Evolutionary conservation across 2,329 filamentous ascomycete species (phyloP), one percentile per base, ranked within the genome.

Genomic region (Albifimbria verrucaria): DNA sequence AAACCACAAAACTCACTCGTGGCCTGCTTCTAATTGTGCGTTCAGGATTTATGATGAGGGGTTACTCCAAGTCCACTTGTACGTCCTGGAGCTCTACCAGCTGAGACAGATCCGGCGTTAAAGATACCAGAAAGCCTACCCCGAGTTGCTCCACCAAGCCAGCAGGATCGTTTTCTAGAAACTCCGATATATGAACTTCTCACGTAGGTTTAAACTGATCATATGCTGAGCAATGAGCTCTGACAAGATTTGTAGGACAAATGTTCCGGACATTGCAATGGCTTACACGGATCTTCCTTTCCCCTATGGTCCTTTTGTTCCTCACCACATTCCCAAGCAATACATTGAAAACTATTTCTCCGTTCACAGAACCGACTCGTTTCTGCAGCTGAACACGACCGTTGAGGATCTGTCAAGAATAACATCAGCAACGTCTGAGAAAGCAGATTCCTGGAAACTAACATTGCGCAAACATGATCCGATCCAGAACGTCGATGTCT

Each of bases 301-400:
- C 56, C 67, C 80, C 0, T 82, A 82, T 52, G 80, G 79, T 0
- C 79, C 80, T 0, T 83, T 83, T 58, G 76, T 74, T 12, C 80
- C 80, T 0, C 80, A 83, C 58, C 72, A 77, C 55, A 65, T 84
- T 0, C 76, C 81, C 0, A 73, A 76, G 2, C 79, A 82, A 57
- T 83, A 83, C 52, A 72, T 85, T 3, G 75, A 82, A 52, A 75
- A 74, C 26, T 83, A 84, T 56, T 80, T 83, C 56, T 76, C 81
- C 0, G 53, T 62, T 0, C 79, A 83, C 55, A 66, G 71, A 42
- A 72, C 72, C 0, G 81, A 84, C 55, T 50, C 58, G 0, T 64
- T 75, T 2, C 62, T 85, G 0, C 70, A 70, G 0, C 66, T 83
- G 12, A 77, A 76, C 32, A 82, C 79, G 0, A 80, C 80, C 0